These are phyloP conservation scores for Scalesia atractyloides DNA, from an alignment of 129 eudicot species.

Conservation along the genomic window DNA sequence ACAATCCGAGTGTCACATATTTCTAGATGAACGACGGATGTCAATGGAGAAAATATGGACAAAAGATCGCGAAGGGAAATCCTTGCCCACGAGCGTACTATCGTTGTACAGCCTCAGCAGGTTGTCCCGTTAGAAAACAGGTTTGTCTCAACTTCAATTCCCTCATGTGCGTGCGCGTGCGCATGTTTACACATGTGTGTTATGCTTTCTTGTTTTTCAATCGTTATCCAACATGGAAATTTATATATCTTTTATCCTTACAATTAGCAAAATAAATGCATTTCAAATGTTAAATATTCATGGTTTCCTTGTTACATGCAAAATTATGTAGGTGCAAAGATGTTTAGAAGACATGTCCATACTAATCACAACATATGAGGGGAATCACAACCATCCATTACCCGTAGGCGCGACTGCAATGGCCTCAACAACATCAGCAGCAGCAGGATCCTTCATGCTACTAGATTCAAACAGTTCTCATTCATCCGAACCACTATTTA, in stretches of 20 bases:
- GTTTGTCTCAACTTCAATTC: conserved; percentile 27
- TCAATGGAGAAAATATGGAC: conserved; percentile 96
- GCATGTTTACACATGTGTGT: neutral
- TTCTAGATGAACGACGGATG: conserved; percentile 89
- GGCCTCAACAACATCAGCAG: conserved; percentile 83
- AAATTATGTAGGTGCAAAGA: conserved; percentile 67
- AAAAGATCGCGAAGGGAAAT: conserved; percentile 83
- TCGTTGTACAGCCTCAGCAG: conserved; percentile 89
- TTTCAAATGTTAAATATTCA: neutral
- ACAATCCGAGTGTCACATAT: neutral
- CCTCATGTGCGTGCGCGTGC: neutral
- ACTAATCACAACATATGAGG: conserved; percentile 84
- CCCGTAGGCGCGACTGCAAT: conserved; percentile 92
- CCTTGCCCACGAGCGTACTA: conserved; percentile 94
- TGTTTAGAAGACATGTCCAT: conserved; percentile 91
- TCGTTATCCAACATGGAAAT: too few species aligned
- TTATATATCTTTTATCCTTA: too few species aligned
- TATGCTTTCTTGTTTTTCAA: too few species aligned
- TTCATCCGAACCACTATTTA: conserved; percentile 29
- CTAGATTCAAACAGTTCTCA: conserved; percentile 50
- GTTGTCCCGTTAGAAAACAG: conserved; percentile 94
- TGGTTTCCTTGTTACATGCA: neutral
- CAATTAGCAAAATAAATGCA: too few species aligned
- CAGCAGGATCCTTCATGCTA: conserved; percentile 55
- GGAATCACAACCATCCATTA: conserved; percentile 86